These are phyloP conservation scores for Diaporthe eres DNA, from an alignment of 2,329 filamentous ascomycete species.

Conservation along the genomic window DNA sequence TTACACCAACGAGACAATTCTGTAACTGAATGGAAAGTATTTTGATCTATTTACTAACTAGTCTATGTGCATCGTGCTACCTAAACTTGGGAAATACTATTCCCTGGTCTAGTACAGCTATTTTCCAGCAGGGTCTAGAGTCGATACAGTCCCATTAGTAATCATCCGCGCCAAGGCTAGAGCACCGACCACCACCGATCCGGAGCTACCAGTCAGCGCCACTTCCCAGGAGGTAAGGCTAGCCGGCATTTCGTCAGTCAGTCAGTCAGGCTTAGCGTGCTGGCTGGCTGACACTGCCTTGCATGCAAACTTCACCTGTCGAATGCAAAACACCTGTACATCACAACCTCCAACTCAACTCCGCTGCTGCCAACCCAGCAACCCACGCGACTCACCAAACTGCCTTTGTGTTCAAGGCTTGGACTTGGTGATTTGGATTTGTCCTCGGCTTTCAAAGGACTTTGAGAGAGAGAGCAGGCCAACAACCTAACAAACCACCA, in stretches of 20 bases:
- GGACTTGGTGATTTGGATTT: constrained; percentile 13
- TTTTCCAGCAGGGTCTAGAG: background rate
- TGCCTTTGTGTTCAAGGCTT: constrained; percentile 21
- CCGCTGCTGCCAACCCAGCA: constrained; percentile 5
- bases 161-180: background rate
- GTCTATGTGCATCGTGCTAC: background rate
- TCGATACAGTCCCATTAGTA: background rate
- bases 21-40: background rate
- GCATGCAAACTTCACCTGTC: constrained; percentile 35
- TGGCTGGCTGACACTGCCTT: constrained; percentile 24
- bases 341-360: constrained; percentile 3
- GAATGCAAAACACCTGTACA: constrained; percentile 31
- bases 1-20: background rate
- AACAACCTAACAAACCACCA: background rate
- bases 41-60: background rate
- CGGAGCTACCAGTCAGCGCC: constrained; percentile 13
- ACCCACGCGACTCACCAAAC: background rate
- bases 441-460: background rate
- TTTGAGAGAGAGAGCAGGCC: constrained; percentile 21
- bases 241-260: constrained; percentile 20
- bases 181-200: constrained; percentile 26
- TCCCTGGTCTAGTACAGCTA: too few relatives aligned
- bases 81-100: too few relatives aligned
- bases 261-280: background rate
- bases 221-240: constrained; percentile 13